phyloP scores from a whole-genome alignment of 192 early-diverging fungal genomes.

The Backusella morwellensis region DNA sequence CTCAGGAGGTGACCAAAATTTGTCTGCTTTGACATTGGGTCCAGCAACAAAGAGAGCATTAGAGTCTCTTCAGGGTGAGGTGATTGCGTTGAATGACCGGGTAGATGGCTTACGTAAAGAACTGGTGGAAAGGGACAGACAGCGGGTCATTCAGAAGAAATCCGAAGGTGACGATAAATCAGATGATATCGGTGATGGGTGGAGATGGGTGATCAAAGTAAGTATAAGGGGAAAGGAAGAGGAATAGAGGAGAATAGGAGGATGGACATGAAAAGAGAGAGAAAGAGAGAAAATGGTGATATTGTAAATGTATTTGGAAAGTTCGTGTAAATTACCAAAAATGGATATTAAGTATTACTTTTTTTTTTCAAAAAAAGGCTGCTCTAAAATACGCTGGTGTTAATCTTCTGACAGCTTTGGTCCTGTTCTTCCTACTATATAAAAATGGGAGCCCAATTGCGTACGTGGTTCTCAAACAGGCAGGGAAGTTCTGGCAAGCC shows the following conservation, averaged over 20 bases:
- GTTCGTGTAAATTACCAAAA: neutral
- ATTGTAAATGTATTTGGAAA: neutral
- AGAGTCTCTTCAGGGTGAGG: conserved; percentile 34
- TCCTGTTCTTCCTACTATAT: conserved; percentile 23
- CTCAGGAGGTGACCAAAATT: neutral
- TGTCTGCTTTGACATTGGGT: conserved; percentile 10
- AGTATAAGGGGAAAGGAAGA: neutral
- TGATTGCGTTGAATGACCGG: conserved; percentile 34
- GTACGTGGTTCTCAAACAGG: conserved; percentile 7
- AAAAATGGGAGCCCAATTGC: conserved; percentile 29
- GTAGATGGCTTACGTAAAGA: conserved; percentile 35
- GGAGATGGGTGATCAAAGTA: conserved; percentile 21
- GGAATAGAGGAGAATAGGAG: neutral
- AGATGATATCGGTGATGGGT: conserved; percentile 21
- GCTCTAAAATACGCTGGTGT: conserved; percentile 31
- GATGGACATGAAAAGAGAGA: neutral
- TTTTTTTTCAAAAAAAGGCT: conserved; percentile 17
- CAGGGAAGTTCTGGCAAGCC: neutral
- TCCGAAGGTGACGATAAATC: conserved; percentile 1
- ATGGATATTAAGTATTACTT: conserved; percentile 1
- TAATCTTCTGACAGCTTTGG: conserved; percentile 31
- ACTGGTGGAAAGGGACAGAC: conserved; percentile 20
- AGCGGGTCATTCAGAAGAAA: neutral
- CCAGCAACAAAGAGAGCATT: conserved; percentile 37
- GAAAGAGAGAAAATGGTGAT: neutral